phyloP scores from a whole-genome alignment of 192 early-diverging fungal species.

The Chytriomyces sp. region DNA sequence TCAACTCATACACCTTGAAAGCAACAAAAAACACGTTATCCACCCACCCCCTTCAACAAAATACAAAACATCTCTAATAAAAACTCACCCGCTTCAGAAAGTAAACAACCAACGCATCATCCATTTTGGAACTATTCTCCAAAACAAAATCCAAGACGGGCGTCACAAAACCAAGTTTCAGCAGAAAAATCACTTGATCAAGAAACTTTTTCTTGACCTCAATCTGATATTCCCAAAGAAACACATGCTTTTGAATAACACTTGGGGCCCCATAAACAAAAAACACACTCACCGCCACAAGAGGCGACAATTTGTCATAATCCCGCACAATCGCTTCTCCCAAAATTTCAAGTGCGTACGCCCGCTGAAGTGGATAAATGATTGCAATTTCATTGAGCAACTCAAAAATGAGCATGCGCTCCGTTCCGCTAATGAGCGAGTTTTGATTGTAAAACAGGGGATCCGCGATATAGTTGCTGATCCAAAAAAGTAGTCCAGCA shows the following conservation, averaged over 20 bases:
- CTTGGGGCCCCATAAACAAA: background rate
- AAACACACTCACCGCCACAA: conserved; percentile 12
- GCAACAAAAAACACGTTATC: background rate
- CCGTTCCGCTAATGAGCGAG: background rate
- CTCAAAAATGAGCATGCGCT: conserved; percentile 30
- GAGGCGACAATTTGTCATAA: conserved; percentile 28
- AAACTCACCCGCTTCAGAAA: conserved; percentile 22
- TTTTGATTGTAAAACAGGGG: conserved; percentile 32
- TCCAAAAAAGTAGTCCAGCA: conserved; percentile 29
- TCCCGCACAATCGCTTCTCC: conserved; percentile 19
- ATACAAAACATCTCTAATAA: background rate
- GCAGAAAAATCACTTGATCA: conserved; percentile 24
- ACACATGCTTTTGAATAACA: background rate
- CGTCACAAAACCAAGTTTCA: conserved; percentile 31
- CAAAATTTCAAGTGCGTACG: conserved; percentile 17
- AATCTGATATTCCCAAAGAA: conserved; percentile 3
- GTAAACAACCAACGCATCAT: conserved; percentile 28
- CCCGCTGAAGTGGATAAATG: conserved; percentile 29
- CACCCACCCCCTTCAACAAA: background rate
- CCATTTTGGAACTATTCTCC: conserved; percentile 17
- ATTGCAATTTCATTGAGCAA: conserved; percentile 32
- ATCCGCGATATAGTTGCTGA: conserved; percentile 16
- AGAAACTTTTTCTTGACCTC: conserved; percentile 33
- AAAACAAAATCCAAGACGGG: conserved; percentile 10
- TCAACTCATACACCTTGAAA: background rate